Percentiles rank a stretch among this genome's conserved stretches.
These are phyloP conservation scores for Arxiozyma telluris DNA, from an alignment of 1,139 yeast species.

Conservation along the genomic window DNA sequence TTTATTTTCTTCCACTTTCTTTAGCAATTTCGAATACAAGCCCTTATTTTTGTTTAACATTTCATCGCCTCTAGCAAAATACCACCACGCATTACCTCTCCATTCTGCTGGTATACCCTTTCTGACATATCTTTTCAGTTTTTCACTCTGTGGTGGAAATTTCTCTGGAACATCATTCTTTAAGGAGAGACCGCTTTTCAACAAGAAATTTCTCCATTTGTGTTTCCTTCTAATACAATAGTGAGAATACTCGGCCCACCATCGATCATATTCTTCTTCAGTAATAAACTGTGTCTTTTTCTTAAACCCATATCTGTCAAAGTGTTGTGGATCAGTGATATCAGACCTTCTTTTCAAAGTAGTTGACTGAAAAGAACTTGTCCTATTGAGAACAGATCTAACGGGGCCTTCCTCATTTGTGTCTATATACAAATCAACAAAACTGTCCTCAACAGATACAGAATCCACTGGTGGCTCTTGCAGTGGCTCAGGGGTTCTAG, in stretches of 20 bases:
- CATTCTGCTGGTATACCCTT: slow-evolving; percentile 94
- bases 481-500: not conserved
- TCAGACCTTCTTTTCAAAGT: slow-evolving; percentile 7
- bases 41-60: slow-evolving; percentile 60
- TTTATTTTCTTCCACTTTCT: slow-evolving; percentile 26
- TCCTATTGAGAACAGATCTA: not conserved
- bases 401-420: not conserved
- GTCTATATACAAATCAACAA: slow-evolving; percentile 2
- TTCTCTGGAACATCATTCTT: slow-evolving; percentile 29
- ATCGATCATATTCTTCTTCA: slow-evolving; percentile 51
- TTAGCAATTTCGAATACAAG: slow-evolving; percentile 58
- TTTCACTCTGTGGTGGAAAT: slow-evolving; percentile 43
- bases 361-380: slow-evolving; percentile 1
- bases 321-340: slow-evolving; percentile 20
- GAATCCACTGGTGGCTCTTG: not conserved
- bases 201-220: slow-evolving; percentile 66
- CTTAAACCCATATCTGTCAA: slow-evolving; percentile 81
- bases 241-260: slow-evolving; percentile 65
- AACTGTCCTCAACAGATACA: slow-evolving; percentile 1
- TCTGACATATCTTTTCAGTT: slow-evolving; percentile 68
- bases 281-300: slow-evolving; percentile 49
- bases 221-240: slow-evolving; percentile 54
- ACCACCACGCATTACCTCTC: slow-evolving; percentile 97
- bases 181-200: slow-evolving; percentile 54
- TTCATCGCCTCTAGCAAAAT: slow-evolving; percentile 80